Conservation (phyloP, 768 basidiomycete genomes). For the Tylopilus plumbeoviolaceoides region DNA sequence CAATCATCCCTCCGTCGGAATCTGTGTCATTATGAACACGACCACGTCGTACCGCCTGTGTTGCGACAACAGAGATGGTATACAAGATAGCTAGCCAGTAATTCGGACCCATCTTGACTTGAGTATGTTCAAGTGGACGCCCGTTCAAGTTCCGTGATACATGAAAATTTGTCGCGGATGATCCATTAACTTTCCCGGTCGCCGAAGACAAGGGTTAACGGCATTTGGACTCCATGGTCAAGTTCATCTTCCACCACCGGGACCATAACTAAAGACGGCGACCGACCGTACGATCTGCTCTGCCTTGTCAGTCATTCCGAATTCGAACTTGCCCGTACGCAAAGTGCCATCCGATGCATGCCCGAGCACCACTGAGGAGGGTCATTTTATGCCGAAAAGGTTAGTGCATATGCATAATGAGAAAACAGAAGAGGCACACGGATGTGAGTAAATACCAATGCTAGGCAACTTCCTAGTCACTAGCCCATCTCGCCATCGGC, state of each 20-base stretch:
- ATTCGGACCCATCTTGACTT: too few relatives aligned
- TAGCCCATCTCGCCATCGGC: background rate
- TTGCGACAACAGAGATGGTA: too few relatives aligned
- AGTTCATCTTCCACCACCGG: slow-evolving; percentile 34
- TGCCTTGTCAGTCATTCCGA: slow-evolving; percentile 31
- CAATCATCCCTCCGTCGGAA: too few relatives aligned
- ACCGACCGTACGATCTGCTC: slow-evolving; percentile 22
- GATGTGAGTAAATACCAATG: slow-evolving; percentile 11
- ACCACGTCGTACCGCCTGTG: too few relatives aligned
- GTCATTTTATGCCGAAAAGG: slow-evolving; percentile 12
- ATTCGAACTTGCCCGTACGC: slow-evolving; percentile 45
- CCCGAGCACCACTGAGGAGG: slow-evolving; percentile 12
- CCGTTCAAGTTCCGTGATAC: too few relatives aligned
- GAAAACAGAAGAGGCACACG: background rate
- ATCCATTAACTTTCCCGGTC: too few relatives aligned
- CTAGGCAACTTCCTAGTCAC: background rate
- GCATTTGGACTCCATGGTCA: slow-evolving; percentile 29
- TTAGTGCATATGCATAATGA: too few relatives aligned
- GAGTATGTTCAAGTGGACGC: too few relatives aligned
- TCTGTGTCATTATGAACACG: too few relatives aligned
- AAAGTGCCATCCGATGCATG: slow-evolving; percentile 28
- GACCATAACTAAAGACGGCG: slow-evolving; percentile 28
- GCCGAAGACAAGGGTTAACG: slow-evolving; percentile 12
- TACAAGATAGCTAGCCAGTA: too few relatives aligned
- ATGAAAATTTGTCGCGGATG: too few relatives aligned